Percentiles rank a stretch among this genome's conserved stretches.
Evolutionary conservation across 805 yeast genomes (phyloP).

Genomic region (Tetrapisispora fleetii): DNA sequence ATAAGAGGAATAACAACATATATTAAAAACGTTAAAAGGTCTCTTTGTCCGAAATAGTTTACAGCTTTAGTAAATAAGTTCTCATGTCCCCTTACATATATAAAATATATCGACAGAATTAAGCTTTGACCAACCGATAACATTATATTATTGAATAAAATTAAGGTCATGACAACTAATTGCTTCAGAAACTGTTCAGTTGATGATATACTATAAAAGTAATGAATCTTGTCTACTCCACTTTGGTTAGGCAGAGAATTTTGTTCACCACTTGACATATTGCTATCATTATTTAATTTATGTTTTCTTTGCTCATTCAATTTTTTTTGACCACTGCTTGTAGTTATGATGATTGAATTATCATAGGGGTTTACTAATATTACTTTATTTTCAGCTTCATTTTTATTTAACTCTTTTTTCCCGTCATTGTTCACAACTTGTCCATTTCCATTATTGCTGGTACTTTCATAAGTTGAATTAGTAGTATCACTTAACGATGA

Average conservation of each 20-base stretch:
- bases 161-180: slow-evolving; percentile 7
- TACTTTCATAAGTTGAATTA: slow-evolving; percentile 3
- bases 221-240: not conserved
- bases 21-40: slow-evolving; percentile 23
- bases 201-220: not conserved
- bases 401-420: not conserved
- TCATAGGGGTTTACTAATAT: slow-evolving; percentile 1
- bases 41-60: slow-evolving; percentile 29
- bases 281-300: not conserved
- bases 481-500: slow-evolving; percentile 11
- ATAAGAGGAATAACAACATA: slow-evolving; percentile 28
- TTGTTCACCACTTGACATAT: not conserved
- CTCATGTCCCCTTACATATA: slow-evolving; percentile 23
- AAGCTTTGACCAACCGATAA: slow-evolving; percentile 28
- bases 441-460: not conserved
- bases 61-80: slow-evolving; percentile 24
- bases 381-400: not conserved
- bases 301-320: not conserved
- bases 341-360: slow-evolving; percentile 9
- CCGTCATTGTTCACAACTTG: not conserved
- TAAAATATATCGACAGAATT: slow-evolving; percentile 32
- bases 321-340: slow-evolving; percentile 7
- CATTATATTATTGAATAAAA: slow-evolving; percentile 13
- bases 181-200: slow-evolving; percentile 6
- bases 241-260: not conserved